Conservation (phyloP, 257 asterid genomes). For the Scutellaria galericulata region DNA sequence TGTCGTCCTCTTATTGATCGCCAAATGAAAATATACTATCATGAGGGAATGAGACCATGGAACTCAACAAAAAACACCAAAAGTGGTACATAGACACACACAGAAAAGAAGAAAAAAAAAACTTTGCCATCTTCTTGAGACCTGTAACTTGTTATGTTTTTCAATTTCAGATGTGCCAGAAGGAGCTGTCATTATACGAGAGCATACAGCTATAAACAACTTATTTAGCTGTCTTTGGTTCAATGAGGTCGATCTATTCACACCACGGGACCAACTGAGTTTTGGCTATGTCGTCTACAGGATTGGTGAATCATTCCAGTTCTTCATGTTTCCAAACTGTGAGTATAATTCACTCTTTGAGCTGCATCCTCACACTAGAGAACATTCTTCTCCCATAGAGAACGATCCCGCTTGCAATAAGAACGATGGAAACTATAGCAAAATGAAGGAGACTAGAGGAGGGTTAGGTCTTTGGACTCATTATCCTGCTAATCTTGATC, state of each 20-base stretch:
- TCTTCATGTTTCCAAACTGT: constrained; percentile 91
- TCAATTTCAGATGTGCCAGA: constrained; percentile 85
- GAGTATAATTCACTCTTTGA: constrained; percentile 85
- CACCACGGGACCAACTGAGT: constrained; percentile 97
- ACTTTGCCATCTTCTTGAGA: neutral
- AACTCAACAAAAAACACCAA: constrained; percentile 54
- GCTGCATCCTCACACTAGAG: constrained; percentile 86
- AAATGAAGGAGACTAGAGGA: constrained; percentile 87
- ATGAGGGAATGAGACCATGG: constrained; percentile 95
- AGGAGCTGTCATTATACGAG: constrained; percentile 95
- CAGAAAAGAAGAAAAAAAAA: neutral
- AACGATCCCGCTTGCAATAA: constrained; percentile 46
- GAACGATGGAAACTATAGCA: no score
- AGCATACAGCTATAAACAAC: constrained; percentile 76
- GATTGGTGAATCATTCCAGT: constrained; percentile 61
- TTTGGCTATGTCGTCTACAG: constrained; percentile 91
- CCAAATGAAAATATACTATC: constrained; percentile 80
- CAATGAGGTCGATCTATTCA: constrained; percentile 92
- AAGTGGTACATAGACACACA: constrained; percentile 54
- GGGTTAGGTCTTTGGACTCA: constrained; percentile 96
- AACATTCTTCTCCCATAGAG: constrained; percentile 91
- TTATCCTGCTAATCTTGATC: constrained; percentile 78
- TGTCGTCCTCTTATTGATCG: constrained; percentile 95
- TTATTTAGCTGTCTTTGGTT: constrained; percentile 97
- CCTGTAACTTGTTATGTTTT: no score